phyloP scores from a whole-genome alignment of 768 basidiomycete species.

The Hericium alpestre region DNA sequence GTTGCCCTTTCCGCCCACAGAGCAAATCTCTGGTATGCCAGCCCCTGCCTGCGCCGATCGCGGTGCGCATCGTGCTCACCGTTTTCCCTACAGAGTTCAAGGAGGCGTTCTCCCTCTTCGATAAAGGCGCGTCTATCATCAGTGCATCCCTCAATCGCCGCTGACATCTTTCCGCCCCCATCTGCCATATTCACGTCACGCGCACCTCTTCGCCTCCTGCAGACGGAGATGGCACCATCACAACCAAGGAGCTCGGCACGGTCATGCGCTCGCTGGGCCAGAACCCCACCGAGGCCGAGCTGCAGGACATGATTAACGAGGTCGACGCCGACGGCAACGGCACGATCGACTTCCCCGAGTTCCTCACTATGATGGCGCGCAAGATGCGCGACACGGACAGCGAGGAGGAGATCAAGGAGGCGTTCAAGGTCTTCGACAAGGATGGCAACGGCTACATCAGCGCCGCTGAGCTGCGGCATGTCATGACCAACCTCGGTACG shows the following conservation, averaged over 20 bases:
- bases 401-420: conserved; percentile 93
- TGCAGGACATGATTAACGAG: conserved; percentile 94
- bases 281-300: conserved; percentile 85
- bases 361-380: conserved; percentile 75
- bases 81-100: conserved; percentile 71
- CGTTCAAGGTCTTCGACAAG: conserved; percentile 96
- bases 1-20: conserved; percentile 28
- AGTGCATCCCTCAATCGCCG: not conserved
- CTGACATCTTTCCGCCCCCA: not conserved
- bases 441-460: conserved; percentile 88
- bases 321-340: conserved; percentile 85
- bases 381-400: conserved; percentile 88
- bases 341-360: conserved; percentile 75
- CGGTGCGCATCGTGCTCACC: not conserved
- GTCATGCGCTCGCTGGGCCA: conserved; percentile 91
- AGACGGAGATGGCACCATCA: conserved; percentile 94
- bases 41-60: not conserved
- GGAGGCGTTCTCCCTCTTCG: conserved; percentile 97
- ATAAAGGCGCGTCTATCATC: conserved; percentile 57
- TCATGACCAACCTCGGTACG: conserved; percentile 85
- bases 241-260: conserved; percentile 80
- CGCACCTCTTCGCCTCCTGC: conserved; percentile 1
- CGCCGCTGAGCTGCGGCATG: conserved; percentile 75
- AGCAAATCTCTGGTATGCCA: conserved; percentile 79
- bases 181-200: not conserved